Percentiles rank a stretch among this genome's conserved stretches.
phyloP scores from a whole-genome alignment of 163 green algal species.

The Volvox carteri region DNA sequence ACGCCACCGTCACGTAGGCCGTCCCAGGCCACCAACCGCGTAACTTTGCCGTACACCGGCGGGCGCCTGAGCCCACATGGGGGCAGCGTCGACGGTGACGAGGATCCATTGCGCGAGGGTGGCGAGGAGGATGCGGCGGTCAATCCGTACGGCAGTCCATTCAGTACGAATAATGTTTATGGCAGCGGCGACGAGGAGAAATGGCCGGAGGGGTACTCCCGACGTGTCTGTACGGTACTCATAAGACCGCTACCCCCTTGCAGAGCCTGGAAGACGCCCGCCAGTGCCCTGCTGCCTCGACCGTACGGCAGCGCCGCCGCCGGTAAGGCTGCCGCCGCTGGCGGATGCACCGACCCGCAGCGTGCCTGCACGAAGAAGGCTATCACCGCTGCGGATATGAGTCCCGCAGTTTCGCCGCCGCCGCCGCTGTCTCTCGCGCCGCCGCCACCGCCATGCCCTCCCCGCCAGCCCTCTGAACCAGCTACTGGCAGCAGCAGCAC shows the following conservation, averaged over 20 bases:
- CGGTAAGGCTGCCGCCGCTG: no score
- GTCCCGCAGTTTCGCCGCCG: no score
- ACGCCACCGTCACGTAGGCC: no score
- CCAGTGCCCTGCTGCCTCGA: background rate
- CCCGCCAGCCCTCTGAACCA: no score
- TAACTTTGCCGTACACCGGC: no score
- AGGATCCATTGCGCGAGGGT: background rate
- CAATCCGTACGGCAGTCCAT: constrained; percentile 36
- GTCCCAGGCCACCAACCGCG: no score
- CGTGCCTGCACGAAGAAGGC: no score
- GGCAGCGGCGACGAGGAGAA: background rate
- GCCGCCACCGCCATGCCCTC: background rate
- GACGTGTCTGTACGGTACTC: constrained; percentile 1
- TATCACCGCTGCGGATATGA: no score
- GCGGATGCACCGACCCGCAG: no score
- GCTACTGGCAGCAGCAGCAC: no score
- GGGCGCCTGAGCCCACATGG: no score
- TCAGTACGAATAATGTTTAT: constrained; percentile 23
- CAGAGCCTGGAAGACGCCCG: background rate
- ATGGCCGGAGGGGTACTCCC: background rate
- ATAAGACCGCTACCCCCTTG: background rate
- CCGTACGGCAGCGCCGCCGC: background rate
- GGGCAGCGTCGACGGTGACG: no score
- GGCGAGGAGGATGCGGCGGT: background rate
- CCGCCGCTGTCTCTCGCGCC: background rate